These are phyloP conservation scores for Pseudozyma pruni DNA, from an alignment of 1,284 basidiomycete species.

Conservation along the genomic window DNA sequence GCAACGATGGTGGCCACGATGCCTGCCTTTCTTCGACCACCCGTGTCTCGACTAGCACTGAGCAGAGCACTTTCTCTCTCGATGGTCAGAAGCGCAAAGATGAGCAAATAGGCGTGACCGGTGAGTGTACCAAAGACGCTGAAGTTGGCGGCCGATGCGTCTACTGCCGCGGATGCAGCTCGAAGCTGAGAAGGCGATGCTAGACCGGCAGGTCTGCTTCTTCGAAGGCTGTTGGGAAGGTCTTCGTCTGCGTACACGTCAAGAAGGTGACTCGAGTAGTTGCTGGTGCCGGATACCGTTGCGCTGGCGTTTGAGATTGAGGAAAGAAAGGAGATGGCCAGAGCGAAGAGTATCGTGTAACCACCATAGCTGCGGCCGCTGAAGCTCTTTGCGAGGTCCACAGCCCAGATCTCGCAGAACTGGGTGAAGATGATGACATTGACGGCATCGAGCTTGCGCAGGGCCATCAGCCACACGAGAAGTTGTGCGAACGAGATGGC, in stretches of 20 bases:
- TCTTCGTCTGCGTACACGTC: slow-evolving; percentile 49
- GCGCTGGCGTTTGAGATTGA: slow-evolving; percentile 37
- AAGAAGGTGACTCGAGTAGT: slow-evolving; percentile 18
- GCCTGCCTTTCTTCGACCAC: slow-evolving; percentile 58
- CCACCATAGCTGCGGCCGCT: slow-evolving; percentile 53
- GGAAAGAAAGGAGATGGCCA: slow-evolving; percentile 51
- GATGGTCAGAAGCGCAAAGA: slow-evolving; percentile 60
- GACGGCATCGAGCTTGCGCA: slow-evolving; percentile 57
- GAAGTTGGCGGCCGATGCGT: slow-evolving; percentile 36
- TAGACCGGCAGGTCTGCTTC: slow-evolving; percentile 46
- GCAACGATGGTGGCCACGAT: slow-evolving; percentile 58
- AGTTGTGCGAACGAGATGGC: slow-evolving; percentile 53
- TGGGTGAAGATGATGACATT: slow-evolving; percentile 65
- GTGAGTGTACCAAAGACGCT: slow-evolving; percentile 47
- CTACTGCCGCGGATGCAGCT: slow-evolving; percentile 32
- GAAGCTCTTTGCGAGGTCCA: slow-evolving; percentile 52
- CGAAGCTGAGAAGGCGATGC: slow-evolving; percentile 36
- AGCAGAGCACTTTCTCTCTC: slow-evolving; percentile 56
- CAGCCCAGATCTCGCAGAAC: slow-evolving; percentile 66
- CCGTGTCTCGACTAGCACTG: slow-evolving; percentile 48
- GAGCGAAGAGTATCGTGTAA: slow-evolving; percentile 51
- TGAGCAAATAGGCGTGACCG: slow-evolving; percentile 51
- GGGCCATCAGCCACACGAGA: slow-evolving; percentile 61
- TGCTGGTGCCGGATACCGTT: background rate
- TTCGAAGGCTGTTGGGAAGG: slow-evolving; percentile 44